Conservation (phyloP, 768 basidiomycete species). For the Suillus paluster region DNA sequence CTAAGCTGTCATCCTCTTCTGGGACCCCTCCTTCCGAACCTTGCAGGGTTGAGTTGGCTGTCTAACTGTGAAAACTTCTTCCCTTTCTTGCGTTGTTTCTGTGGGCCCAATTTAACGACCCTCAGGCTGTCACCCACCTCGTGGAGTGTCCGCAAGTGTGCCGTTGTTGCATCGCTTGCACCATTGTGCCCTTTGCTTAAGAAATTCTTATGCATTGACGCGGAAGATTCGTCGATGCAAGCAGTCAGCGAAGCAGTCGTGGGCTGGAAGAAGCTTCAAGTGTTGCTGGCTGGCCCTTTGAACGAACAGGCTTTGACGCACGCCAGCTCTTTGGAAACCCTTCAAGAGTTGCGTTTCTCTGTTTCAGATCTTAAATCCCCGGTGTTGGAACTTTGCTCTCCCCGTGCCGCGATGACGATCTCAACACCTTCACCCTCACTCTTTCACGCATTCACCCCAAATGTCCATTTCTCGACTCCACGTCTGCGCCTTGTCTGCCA, state of each 20-base stretch:
- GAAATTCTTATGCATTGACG: not conserved
- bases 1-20: not conserved
- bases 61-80: not conserved
- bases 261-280: not conserved
- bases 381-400: not conserved
- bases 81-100: conserved; percentile 1
- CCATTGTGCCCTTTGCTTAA: not conserved
- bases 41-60: conserved; percentile 28
- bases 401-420: not conserved
- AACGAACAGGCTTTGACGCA: not conserved
- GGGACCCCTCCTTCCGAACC: conserved; percentile 29
- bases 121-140: not conserved
- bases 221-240: conserved; percentile 1
- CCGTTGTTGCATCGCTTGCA: not conserved
- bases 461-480: not conserved
- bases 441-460: not conserved
- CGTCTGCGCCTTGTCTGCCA: not conserved
- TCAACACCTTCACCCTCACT: not conserved
- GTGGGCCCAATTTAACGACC: not conserved
- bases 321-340: not conserved
- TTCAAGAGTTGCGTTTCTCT: not conserved
- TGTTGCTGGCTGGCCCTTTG: not conserved
- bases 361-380: not conserved
- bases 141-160: not conserved
- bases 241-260: not conserved